Base-by-base conservation (phyloP, 2,329 filamentous ascomycete genomes). In the Penicillium sp. region DNA sequence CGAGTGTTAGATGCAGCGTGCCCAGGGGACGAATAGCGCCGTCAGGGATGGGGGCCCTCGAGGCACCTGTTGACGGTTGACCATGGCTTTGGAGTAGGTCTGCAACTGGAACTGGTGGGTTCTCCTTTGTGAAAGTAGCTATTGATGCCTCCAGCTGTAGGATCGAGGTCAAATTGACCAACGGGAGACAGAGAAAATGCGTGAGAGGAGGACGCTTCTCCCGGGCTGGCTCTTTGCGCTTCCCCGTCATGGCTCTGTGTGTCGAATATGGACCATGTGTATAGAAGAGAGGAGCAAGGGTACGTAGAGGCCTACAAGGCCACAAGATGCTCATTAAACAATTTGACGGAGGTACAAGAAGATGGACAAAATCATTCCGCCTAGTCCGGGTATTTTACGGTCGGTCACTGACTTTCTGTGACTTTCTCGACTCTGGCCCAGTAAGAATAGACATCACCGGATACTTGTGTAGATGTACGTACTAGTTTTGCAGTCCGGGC, bases 1-100 rank as follows among this genome's bases (percentile, higher is more conserved):
- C 93, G 0, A 97, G 80, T 0, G 93, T 97, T 3, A 96, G 78
- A 74, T 98, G 93, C 48, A 97, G 75, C 1, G 91, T 92, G 0
- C 90, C 90, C 0, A 90, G 75, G 0, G 91, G 91, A 27, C 92
- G 81, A 50, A 96, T 77, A 1, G 91, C 91, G 53, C 82, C 82
- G 31, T 79, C 71, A 0, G 90, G 89, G 10, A 93, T 76, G 6
- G 79, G 78, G 2, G 70, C 62, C 77, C 33, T 58, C 74, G 61
- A 77, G 73, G 56, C 75, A 67, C 55, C 52, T 19, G 27, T 24
- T n/a, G 52, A 48, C 6, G 48, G 21, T 21, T 26, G 16, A 37
- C 26, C 39, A 26, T 21, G 43, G 21, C 19, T 16, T 13, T 48
- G 22, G 31, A 48, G 19, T 5, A 56, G 13, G 7, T 46, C 47